Evolutionary conservation across 352 stramenopile genomes (phyloP).

Genomic region (Phytophthora parvispora): DNA sequence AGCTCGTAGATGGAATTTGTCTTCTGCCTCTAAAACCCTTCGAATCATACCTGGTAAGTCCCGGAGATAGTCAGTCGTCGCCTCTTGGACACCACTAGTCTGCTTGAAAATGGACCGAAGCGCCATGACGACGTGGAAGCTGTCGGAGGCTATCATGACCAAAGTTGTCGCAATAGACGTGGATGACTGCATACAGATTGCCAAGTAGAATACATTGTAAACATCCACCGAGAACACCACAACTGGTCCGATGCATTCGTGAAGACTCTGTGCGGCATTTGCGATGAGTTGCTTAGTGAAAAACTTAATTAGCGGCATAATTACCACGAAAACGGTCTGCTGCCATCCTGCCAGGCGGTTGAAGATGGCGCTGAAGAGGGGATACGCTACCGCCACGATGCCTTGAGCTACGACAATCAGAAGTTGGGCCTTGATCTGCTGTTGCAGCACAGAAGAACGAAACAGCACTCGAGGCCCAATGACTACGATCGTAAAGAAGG

Average conservation of each 20-base stretch:
- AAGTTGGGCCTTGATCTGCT: constrained; percentile 8
- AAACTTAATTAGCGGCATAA: constrained; percentile 9
- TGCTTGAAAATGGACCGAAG: constrained; percentile 1
- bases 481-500: background rate
- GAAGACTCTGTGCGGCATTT: background rate
- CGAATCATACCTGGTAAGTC: background rate
- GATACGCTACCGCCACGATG: constrained; percentile 13
- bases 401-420: constrained; percentile 2
- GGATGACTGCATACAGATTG: constrained; percentile 3
- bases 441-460: background rate
- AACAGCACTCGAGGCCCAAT: constrained; percentile 2
- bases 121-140: background rate
- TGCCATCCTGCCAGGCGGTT: background rate
- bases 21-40: background rate
- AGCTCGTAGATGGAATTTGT: background rate
- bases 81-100: no score
- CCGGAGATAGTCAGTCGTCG: background rate
- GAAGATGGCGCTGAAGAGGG: constrained; percentile 21
- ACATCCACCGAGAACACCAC: constrained; percentile 4
- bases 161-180: background rate
- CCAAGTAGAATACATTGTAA: constrained; percentile 5
- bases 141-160: background rate
- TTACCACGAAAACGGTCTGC: constrained; percentile 9
- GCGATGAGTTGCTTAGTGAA: constrained; percentile 4
- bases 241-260: background rate